These are phyloP conservation scores for Volvox carteri DNA, from an alignment of 163 green algal genomes.

Conservation along the genomic window DNA sequence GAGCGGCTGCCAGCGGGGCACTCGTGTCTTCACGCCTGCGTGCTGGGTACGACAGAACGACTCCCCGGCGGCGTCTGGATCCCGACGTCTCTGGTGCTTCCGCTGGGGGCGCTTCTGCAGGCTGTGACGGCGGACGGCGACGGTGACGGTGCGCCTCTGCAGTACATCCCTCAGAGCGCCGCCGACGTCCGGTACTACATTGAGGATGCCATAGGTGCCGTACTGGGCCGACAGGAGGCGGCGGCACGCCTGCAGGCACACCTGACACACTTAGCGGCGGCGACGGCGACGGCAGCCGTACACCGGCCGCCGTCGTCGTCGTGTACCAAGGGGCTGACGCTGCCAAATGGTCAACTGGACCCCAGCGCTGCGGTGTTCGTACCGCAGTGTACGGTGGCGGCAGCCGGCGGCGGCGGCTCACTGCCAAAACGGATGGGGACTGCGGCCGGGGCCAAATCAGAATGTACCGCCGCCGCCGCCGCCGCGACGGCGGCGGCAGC, in stretches of 20 bases:
- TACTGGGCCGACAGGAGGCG: background rate
- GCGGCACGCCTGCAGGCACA: background rate
- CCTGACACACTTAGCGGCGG: conserved; percentile 6
- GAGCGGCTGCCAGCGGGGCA: background rate
- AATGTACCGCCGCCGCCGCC: background rate
- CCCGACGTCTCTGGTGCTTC: conserved; percentile 47
- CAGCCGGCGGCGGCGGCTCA: background rate
- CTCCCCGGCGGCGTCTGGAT: background rate
- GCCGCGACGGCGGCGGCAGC: background rate
- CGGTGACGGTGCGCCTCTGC: background rate
- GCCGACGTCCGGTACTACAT: conserved; percentile 9
- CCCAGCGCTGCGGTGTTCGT: conserved; percentile 23
- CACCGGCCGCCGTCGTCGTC: background rate
- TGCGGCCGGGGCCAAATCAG: background rate
- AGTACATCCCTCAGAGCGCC: conserved; percentile 1
- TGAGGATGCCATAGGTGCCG: conserved; percentile 36
- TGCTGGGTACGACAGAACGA: conserved; percentile 14
- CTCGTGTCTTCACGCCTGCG: background rate
- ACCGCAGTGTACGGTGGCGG: background rate
- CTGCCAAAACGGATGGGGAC: too few species aligned
- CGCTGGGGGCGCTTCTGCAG: conserved; percentile 45
- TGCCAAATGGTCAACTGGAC: background rate
- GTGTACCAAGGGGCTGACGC: too few species aligned
- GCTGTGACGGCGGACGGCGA: background rate
- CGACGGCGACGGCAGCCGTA: background rate